These are phyloP conservation scores for Stentor roeselii DNA, from an alignment of 73 alveolate genomes.

Conservation along the genomic window DNA sequence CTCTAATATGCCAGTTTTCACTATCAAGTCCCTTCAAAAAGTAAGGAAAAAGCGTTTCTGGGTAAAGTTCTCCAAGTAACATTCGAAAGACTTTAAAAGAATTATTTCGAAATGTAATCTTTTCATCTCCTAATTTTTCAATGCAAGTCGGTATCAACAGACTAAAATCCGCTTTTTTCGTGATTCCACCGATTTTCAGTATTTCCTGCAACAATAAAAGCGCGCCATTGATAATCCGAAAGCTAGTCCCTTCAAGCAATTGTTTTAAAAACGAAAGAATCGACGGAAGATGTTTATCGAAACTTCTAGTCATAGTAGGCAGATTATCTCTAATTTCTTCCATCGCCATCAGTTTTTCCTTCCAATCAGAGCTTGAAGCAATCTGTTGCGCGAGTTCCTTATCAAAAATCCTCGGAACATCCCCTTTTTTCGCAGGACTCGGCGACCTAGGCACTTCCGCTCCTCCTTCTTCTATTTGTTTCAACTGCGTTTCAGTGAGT, in stretches of 20 bases:
- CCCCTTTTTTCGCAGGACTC: slow-evolving; percentile 2
- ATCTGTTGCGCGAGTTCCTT: not conserved
- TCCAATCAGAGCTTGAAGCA: not conserved
- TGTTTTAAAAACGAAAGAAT: not conserved
- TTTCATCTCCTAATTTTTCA: slow-evolving; percentile 13
- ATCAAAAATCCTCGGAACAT: slow-evolving; percentile 13
- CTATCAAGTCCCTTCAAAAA: not conserved
- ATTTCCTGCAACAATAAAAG: slow-evolving; percentile 5
- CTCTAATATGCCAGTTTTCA: slow-evolving; percentile 25
- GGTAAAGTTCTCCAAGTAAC: not conserved
- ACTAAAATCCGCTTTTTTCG: slow-evolving; percentile 17
- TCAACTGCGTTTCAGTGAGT: not conserved
- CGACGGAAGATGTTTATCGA: slow-evolving; percentile 17
- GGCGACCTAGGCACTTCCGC: not conserved
- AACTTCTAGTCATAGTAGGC: not conserved
- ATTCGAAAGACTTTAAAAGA: not conserved
- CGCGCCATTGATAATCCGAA: slow-evolving; percentile 7
- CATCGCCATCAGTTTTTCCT: slow-evolving; percentile 21
- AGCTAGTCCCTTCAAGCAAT: slow-evolving; percentile 17
- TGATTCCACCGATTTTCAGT: not conserved
- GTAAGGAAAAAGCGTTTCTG: slow-evolving; percentile 3
- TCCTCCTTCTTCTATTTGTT: not conserved
- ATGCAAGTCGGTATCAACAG: slow-evolving; percentile 12
- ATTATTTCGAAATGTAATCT: not conserved
- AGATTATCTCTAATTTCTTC: not conserved